Evolutionary conservation across 2,329 filamentous ascomycete genomes (phyloP).

Genomic region (Leptosphaerulina australis): DNA sequence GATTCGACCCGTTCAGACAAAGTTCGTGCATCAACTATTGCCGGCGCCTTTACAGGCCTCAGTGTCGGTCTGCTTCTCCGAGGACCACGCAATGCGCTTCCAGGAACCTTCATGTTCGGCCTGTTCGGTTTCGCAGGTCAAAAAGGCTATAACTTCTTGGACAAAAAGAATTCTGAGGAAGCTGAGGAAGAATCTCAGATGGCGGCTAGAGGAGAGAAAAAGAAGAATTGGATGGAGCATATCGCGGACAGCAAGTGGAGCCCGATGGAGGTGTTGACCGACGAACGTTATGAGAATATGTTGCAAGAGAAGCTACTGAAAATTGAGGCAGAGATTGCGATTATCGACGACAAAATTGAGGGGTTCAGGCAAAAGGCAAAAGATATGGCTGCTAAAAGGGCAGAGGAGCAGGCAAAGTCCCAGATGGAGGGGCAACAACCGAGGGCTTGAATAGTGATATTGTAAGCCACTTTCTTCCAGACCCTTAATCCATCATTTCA

Average conservation of each 20-base stretch:
- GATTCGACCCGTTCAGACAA: conserved; percentile 64
- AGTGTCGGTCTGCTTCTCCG: conserved; percentile 62
- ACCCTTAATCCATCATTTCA: too few relatives aligned
- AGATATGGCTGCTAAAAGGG: conserved; percentile 25
- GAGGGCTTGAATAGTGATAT: conserved; percentile 9
- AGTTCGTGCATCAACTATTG: conserved; percentile 70
- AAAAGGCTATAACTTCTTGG: conserved; percentile 59
- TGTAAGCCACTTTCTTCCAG: neutral
- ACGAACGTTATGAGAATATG: conserved; percentile 74
- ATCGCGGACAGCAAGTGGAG: conserved; percentile 70
- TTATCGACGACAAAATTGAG: conserved; percentile 77
- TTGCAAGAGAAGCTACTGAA: conserved; percentile 72
- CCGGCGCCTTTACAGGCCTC: conserved; percentile 69
- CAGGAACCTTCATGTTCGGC: conserved; percentile 65
- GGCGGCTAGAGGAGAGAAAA: conserved; percentile 27
- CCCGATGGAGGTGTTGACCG: conserved; percentile 71
- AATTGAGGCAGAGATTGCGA: conserved; percentile 76
- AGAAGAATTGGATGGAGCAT: conserved; percentile 55
- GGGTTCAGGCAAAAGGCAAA: conserved; percentile 48
- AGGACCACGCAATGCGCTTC: conserved; percentile 50
- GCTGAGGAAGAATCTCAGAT: conserved; percentile 41
- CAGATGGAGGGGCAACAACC: conserved; percentile 1
- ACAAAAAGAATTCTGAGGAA: conserved; percentile 52
- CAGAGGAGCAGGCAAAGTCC: conserved; percentile 7
- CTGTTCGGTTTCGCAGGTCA: conserved; percentile 65